Conservation (phyloP, 106 monocot genomes). For the Allium sativum region DNA sequence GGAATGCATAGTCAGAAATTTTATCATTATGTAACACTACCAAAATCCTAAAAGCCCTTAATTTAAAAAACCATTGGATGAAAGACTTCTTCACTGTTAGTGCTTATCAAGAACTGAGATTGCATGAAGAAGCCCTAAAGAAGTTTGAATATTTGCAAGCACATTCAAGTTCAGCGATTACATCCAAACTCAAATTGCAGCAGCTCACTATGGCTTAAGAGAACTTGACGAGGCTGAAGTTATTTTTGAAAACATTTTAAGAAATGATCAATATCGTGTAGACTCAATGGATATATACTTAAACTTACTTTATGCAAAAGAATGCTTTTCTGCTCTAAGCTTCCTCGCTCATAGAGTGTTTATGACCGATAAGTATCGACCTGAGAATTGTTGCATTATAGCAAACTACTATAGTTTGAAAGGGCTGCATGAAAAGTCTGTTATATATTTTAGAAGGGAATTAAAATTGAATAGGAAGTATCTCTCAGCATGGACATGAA, state of each 20-base stretch:
- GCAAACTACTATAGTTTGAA: slow-evolving; percentile 97
- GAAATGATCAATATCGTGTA: slow-evolving; percentile 77
- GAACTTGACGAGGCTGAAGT: slow-evolving; percentile 91
- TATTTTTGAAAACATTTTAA: slow-evolving; percentile 88
- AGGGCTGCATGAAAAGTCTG: slow-evolving; percentile 93
- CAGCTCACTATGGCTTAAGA: slow-evolving; percentile 65
- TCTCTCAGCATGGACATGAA: slow-evolving; percentile 83
- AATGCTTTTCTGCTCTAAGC: slow-evolving; percentile 59
- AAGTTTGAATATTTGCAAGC: slow-evolving; percentile 50
- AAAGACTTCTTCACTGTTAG: slow-evolving; percentile 87
- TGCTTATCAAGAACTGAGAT: slow-evolving; percentile 76
- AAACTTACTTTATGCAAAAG: slow-evolving; percentile 94
- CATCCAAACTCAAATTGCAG: slow-evolving; percentile 86
- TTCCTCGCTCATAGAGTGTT: slow-evolving; percentile 94
- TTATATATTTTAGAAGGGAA: slow-evolving; percentile 84
- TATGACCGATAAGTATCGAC: slow-evolving; percentile 85
- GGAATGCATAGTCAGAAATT: slow-evolving; percentile 96
- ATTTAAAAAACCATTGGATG: slow-evolving; percentile 94
- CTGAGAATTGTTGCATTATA: slow-evolving; percentile 91
- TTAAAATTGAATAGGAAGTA: slow-evolving; percentile 84
- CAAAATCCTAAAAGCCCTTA: slow-evolving; percentile 51
- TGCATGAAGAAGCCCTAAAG: slow-evolving; percentile 70
- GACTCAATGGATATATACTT: slow-evolving; percentile 95
- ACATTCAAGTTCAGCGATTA: slow-evolving; percentile 57
- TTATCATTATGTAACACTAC: slow-evolving; percentile 56